Conservation (phyloP, 1,284 basidiomycete genomes). For the Leccinum ponderosum region DNA sequence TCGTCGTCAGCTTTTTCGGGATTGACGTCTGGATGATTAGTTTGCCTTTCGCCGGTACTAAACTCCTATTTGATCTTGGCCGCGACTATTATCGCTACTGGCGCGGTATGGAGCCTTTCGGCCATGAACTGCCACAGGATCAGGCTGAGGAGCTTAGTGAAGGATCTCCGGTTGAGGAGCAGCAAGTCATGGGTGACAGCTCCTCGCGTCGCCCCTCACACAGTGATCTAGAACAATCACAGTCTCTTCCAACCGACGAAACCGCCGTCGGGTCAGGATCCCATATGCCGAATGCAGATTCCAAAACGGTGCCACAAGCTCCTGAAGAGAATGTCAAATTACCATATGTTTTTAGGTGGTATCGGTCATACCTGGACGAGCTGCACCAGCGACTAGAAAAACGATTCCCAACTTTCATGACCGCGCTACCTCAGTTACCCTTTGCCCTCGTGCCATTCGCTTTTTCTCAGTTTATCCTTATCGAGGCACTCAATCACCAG, state of each 20-base stretch:
- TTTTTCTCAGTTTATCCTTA: slow-evolving; percentile 94
- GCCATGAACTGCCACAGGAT: slow-evolving; percentile 6
- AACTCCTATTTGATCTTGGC: slow-evolving; percentile 65
- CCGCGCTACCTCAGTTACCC: slow-evolving; percentile 72
- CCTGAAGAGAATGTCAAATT: neutral
- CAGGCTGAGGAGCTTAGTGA: neutral
- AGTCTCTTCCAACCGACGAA: slow-evolving; percentile 8
- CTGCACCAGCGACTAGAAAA: slow-evolving; percentile 29
- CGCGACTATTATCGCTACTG: slow-evolving; percentile 56
- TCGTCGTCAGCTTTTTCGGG: slow-evolving; percentile 58
- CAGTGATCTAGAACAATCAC: neutral
- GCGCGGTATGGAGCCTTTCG: slow-evolving; percentile 26
- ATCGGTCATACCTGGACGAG: slow-evolving; percentile 21
- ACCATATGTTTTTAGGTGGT: slow-evolving; percentile 8
- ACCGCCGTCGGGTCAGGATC: neutral
- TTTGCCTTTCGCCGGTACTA: slow-evolving; percentile 81
- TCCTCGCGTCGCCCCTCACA: neutral
- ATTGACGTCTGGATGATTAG: slow-evolving; percentile 82
- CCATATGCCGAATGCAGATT: neutral
- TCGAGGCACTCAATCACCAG: slow-evolving; percentile 78
- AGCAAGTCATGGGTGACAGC: neutral
- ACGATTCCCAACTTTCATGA: slow-evolving; percentile 75
- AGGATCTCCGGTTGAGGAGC: neutral
- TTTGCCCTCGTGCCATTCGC: slow-evolving; percentile 89
- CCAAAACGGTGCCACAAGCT: slow-evolving; percentile 1